Evolutionary conservation across 106 monocot species (phyloP).

Genomic region (Allium fistulosum): DNA sequence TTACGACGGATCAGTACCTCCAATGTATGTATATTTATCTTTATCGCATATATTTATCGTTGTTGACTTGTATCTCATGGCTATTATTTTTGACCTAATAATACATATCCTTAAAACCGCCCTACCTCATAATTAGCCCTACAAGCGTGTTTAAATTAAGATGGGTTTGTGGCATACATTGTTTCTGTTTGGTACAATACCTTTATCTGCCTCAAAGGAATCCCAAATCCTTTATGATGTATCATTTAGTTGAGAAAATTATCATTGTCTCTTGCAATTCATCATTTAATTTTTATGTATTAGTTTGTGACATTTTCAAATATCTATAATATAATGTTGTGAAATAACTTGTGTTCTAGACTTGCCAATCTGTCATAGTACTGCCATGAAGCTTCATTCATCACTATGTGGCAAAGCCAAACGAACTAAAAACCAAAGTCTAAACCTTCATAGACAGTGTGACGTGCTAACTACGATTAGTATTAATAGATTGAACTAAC

Average conservation of each 20-base stretch:
- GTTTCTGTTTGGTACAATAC: too few species aligned
- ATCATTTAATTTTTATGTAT: not conserved
- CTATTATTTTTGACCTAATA: not conserved
- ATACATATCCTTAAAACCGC: not conserved
- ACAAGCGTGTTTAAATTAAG: not conserved
- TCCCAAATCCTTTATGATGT: too few species aligned
- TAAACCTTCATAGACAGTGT: too few species aligned
- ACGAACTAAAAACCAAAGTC: too few species aligned
- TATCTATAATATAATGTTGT: not conserved
- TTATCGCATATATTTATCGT: not conserved
- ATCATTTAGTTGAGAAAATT: too few species aligned
- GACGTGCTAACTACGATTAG: not conserved
- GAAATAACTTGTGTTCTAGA: not conserved
- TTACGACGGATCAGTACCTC: constrained; percentile 34
- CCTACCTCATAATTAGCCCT: not conserved
- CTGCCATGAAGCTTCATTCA: not conserved
- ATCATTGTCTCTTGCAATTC: not conserved
- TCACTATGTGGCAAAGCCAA: too few species aligned
- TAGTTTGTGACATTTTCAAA: not conserved
- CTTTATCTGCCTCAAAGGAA: too few species aligned
- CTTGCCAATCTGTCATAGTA: not conserved
- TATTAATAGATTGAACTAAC: not conserved
- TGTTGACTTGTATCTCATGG: not conserved
- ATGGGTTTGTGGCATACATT: too few species aligned
- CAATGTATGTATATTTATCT: constrained; percentile 24